Evolutionary conservation across 345 rosid genomes (phyloP).

Genomic region (Rhodamnia rubescens): DNA sequence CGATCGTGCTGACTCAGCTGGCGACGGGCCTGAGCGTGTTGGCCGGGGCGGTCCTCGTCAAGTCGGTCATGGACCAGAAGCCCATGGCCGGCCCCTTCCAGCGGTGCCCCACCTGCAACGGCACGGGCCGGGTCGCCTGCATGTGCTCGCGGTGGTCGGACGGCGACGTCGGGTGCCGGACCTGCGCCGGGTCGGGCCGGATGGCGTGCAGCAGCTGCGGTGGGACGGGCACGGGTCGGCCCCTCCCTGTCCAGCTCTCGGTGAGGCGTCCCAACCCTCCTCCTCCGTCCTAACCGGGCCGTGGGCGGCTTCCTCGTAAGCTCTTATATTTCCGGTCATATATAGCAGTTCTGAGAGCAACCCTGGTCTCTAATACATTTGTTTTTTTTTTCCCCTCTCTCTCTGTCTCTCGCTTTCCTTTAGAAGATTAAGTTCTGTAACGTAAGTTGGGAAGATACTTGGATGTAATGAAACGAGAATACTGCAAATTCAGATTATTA

Average conservation of each 20-base stretch:
- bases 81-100: conserved; percentile 80
- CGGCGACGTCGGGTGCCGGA: conserved; percentile 79
- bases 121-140: conserved; percentile 74
- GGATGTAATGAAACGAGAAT: not conserved
- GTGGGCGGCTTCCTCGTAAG: not conserved
- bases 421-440: not conserved
- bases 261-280: conserved; percentile 41
- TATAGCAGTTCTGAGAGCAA: too few relatives aligned
- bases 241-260: conserved; percentile 64
- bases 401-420: not conserved
- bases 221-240: conserved; percentile 84
- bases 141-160: conserved; percentile 89
- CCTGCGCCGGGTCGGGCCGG: conserved; percentile 87
- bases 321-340: not conserved
- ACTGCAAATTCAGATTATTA: not conserved
- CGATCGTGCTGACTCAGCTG: conserved; percentile 66
- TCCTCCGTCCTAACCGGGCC: conserved; percentile 1
- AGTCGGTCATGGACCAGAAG: conserved; percentile 75
- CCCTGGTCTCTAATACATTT: not conserved
- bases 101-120: conserved; percentile 71
- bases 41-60: conserved; percentile 79
- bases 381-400: not conserved
- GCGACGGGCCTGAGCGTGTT: conserved; percentile 77
- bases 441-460: not conserved
- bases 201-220: conserved; percentile 76